phyloP scores from a whole-genome alignment of 148 eudicot genomes.

The Oxyria digyna region DNA sequence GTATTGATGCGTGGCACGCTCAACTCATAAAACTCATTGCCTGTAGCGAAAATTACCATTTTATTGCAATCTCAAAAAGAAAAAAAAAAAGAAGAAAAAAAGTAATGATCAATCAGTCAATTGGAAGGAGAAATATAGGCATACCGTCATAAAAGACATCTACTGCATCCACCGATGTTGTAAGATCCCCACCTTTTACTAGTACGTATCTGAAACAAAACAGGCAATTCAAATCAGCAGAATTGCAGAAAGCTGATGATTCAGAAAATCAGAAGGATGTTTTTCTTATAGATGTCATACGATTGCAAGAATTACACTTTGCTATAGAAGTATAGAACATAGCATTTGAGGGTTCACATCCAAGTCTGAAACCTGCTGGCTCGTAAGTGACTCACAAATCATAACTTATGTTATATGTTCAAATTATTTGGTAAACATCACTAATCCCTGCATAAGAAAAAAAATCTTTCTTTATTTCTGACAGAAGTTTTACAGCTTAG shows the following conservation, averaged over 20 bases:
- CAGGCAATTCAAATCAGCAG: background rate
- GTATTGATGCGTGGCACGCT: slow-evolving; percentile 58
- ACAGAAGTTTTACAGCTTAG: background rate
- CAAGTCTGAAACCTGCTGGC: background rate
- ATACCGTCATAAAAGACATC: slow-evolving; percentile 90
- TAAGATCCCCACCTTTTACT: slow-evolving; percentile 90
- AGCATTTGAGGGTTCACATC: background rate
- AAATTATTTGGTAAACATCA: background rate
- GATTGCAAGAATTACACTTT: background rate
- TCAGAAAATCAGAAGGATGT: background rate
- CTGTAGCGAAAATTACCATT: slow-evolving; percentile 22
- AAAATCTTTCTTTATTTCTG: background rate
- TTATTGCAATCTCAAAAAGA: background rate
- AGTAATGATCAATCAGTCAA: background rate
- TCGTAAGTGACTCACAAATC: background rate
- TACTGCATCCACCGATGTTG: slow-evolving; percentile 63
- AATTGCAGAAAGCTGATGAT: background rate
- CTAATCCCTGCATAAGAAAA: background rate
- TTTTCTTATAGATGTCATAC: too few species aligned
- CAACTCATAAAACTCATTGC: slow-evolving; percentile 57
- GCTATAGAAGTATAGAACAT: background rate
- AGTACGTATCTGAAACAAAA: slow-evolving; percentile 61
- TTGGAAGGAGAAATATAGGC: slow-evolving; percentile 5
- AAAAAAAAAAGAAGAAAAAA: background rate
- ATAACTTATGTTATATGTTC: too few species aligned